Base-by-base conservation (phyloP, 768 basidiomycete genomes). In the Podaxis pistillaris region DNA sequence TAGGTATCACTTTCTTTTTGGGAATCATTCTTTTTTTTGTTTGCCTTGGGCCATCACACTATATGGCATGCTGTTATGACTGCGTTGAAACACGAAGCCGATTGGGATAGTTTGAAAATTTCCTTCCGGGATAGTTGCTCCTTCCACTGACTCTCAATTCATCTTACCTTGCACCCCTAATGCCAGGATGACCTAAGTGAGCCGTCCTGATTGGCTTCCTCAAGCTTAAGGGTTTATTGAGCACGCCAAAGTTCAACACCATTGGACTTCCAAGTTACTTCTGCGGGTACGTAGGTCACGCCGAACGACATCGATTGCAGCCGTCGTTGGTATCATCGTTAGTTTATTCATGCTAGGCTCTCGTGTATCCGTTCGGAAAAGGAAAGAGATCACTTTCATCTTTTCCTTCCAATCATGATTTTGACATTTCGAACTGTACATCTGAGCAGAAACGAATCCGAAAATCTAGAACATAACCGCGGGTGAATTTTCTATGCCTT, bases 261-360 rank as follows among this genome's bases (percentile, higher is more conserved):
- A 36, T 17, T 62, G 30, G 58, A 15, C 15, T 60, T 17, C 26
- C 52, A 65, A 36, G 52, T 49, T 66, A 93, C 93, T 8, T 90
- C 93, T 73, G 90, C 91, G 1, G 92, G 93, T 55, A 93, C 7
- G 7, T 6, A 91, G 40, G 87, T 94, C 66, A 87, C 89, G 4
- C 89, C 89, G 2, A 88, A 89, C 65, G 91, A 90, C 19, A 86
- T 85, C 93, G 90, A 91, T 92, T 64, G 84, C 88, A n/a, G 93
- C 94, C 53, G 90, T 91, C 0, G 92, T 94, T 62, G 93, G 93
- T 30, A 94, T 95, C 67, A 94, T 92, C 0, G 91, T 94, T 55
- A 92, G 93, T 17, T 73, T 95, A 49, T 94, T 94, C 77, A 91
- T 90, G 83, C 67, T 91, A 92, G 70, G 87, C 91, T 11, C 73